Evolutionary conservation across 805 yeast genomes (phyloP), one percentile per base, ranked within the genome.

Genomic region (Candida taoyuanica): DNA sequence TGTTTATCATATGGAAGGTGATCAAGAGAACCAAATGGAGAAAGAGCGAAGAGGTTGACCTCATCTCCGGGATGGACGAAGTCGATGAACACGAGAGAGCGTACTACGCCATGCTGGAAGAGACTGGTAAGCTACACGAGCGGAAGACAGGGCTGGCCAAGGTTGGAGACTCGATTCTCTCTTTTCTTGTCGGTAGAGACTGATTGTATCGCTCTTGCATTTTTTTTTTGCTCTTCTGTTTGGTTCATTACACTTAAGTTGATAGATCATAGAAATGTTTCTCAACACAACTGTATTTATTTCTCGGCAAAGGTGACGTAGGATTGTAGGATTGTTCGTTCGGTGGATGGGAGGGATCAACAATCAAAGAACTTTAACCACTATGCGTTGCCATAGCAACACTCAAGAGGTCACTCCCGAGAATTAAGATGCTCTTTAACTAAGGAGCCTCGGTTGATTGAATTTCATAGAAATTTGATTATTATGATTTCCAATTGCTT

Each of bases 1-100:
- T 75, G n/a, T 78, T 63, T 42, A 20, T 73, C 7, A 55, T 60
- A 27, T 77, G 83, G 73, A 79, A 80, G 50, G 34, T 77, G 4
- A 31, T 64, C 37, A 74, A 73, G 39, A 67, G 70, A 37, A 71
- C 78, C 14, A 67, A 65, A 35, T 63, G 70, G 56, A 64, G 63
- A 39, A 55, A 62, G 5, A 68, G 75, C 5, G 49, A 51, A 28
- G 75, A 73, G 5, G 74, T 75, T 5, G 85, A 81, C 55, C 59
- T 81, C 28, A 51, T 62, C 12, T 61, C 73, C 4, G 85, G 81
- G 1, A 56, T 76, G 34, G 66, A 61, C 19, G 85, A 77, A 49
- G 68, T 81, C 30, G 81, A 77, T 47, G 73, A 67, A 17, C 83
- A 81, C 54, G 84, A 80, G 25, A 30, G 48, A 12, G 45, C 37